A percentile compares a stretch with the other conserved stretches of the same genome.
phyloP scores from a whole-genome alignment of 2,329 filamentous ascomycete genomes.

The Phoma sp. region DNA sequence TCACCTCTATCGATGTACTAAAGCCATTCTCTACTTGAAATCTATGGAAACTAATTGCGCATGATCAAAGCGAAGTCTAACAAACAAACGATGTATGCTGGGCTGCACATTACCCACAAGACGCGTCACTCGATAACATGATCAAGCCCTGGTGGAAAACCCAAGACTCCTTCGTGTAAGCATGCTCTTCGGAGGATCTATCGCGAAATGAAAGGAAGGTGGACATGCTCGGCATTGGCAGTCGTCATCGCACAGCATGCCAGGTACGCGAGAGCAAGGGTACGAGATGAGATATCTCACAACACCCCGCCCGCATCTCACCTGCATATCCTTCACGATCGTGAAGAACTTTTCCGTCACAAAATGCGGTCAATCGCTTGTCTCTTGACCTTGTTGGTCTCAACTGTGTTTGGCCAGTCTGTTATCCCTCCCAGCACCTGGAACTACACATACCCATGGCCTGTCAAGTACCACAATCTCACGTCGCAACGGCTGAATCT shows the following conservation, averaged over 20 bases:
- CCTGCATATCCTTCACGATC: not conserved
- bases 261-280: conserved; percentile 22
- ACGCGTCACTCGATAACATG: not conserved
- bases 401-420: conserved; percentile 11
- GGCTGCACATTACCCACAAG: not conserved
- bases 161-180: not conserved
- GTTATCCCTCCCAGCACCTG: conserved; percentile 25
- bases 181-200: not conserved
- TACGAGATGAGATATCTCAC: not conserved
- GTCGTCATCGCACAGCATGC: conserved; percentile 14
- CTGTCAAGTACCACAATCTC: conserved; percentile 56
- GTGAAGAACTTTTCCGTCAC: not conserved
- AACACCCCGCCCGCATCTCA: not conserved
- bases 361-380: conserved; percentile 13
- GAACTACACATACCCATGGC: conserved; percentile 59
- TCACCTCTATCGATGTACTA: not conserved
- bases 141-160: not conserved
- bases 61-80: too few relatives aligned
- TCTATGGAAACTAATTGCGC: too few relatives aligned
- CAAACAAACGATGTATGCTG: not conserved
- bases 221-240: conserved; percentile 15
- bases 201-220: not conserved
- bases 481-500: conserved; percentile 56
- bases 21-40: too few relatives aligned
- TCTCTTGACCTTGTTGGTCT: conserved; percentile 9